Conservation (phyloP, 257 asterid genomes). For the Gardenia jasminoides region DNA sequence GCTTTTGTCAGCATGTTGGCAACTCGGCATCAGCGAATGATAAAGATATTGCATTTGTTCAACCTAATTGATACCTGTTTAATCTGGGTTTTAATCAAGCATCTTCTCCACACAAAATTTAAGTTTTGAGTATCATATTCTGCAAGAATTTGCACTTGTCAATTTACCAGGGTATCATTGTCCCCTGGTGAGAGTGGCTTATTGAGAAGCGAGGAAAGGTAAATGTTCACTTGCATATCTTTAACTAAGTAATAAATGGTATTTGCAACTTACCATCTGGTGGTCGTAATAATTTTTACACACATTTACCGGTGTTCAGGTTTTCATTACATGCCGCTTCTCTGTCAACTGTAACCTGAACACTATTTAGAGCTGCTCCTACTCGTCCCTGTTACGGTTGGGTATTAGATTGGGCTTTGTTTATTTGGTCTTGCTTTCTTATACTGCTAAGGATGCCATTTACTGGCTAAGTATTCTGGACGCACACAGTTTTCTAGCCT, state of each 20-base stretch:
- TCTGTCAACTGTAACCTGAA: not conserved
- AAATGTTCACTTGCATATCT: not conserved
- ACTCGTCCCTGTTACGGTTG: not conserved
- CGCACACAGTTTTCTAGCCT: not conserved
- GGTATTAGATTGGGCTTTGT: not conserved
- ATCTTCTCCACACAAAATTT: not conserved
- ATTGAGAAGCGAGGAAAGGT: not conserved
- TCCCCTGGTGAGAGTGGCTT: not conserved
- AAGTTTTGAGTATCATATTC: not conserved
- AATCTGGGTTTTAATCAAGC: not conserved
- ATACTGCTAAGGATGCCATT: not conserved
- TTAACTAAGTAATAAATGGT: not conserved
- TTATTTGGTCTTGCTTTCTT: not conserved
- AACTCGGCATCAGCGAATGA: not conserved
- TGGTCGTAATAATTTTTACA: not conserved
- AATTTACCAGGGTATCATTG: not conserved
- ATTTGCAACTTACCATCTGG: not conserved
- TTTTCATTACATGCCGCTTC: not conserved
- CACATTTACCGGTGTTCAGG: not conserved
- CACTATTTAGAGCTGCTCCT: not conserved
- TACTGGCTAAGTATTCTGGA: not conserved
- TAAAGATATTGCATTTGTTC: not conserved
- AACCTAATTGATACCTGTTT: no score
- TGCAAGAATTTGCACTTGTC: not conserved
- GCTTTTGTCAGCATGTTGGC: not conserved